Evolutionary conservation across 2,329 filamentous ascomycete genomes (phyloP).

Genomic region (Colletotrichum cereale): DNA sequence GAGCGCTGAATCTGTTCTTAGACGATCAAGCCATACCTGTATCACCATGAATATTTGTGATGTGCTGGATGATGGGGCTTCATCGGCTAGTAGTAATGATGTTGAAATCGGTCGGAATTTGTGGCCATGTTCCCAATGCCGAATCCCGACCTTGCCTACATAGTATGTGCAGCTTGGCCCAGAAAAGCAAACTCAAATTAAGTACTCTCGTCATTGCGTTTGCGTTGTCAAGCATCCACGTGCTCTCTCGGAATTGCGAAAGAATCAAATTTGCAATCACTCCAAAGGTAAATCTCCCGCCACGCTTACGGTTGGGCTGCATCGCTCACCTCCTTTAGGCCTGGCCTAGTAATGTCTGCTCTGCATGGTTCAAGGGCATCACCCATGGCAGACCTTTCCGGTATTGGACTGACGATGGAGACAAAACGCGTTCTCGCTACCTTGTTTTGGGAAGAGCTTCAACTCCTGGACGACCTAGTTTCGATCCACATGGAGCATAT

Average conservation of each 20-base stretch:
- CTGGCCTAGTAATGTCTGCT: background rate
- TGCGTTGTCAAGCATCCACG: background rate
- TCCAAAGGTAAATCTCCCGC: background rate
- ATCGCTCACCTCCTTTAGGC: background rate
- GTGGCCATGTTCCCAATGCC: background rate
- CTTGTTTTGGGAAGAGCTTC: too few relatives aligned
- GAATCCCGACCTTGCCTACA: background rate
- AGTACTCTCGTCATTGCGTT: background rate
- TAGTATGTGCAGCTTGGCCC: too few relatives aligned
- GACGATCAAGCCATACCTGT: background rate
- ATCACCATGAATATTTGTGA: too few relatives aligned
- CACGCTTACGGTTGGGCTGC: background rate
- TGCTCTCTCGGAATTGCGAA: background rate
- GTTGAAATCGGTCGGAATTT: background rate
- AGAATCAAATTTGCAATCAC: background rate
- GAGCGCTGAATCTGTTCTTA: background rate
- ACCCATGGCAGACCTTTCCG: background rate
- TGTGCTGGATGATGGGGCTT: too few relatives aligned
- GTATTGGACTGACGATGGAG: background rate
- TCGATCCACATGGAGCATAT: background rate
- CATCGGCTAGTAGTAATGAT: background rate
- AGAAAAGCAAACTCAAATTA: background rate
- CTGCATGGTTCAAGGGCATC: background rate
- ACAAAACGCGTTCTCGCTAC: background rate
- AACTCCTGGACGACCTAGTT: background rate